These are phyloP conservation scores for Rhodosorus marinus DNA, from an alignment of 23 red algal species.

Conservation along the genomic window DNA sequence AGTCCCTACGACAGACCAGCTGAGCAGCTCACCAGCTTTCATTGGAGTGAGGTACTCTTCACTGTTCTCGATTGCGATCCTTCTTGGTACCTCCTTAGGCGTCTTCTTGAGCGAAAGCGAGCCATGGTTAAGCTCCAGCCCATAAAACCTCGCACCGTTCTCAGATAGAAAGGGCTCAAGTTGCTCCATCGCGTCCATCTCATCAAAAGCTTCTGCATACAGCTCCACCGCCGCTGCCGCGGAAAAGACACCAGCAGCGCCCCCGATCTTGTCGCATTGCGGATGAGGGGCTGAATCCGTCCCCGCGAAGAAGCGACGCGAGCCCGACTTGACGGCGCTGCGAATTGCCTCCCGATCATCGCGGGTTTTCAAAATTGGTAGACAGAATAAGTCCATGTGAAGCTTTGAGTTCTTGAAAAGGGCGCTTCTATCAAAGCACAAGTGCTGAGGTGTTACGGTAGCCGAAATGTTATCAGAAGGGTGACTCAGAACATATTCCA, in stretches of 20 bases:
- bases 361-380: slow-evolving; percentile 81
- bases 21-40: no score
- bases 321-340: slow-evolving; percentile 31
- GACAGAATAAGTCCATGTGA: slow-evolving; percentile 56
- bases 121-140: slow-evolving; percentile 33
- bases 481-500: slow-evolving; percentile 17
- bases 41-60: no score
- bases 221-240: slow-evolving; percentile 32
- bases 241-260: slow-evolving; percentile 58
- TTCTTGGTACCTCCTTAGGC: background rate
- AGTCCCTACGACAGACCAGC: no score
- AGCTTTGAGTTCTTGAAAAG: slow-evolving; percentile 58
- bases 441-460: slow-evolving; percentile 71
- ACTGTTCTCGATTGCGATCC: no score
- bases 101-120: slow-evolving; percentile 6
- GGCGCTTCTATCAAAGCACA: slow-evolving; percentile 35
- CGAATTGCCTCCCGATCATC: slow-evolving; percentile 40
- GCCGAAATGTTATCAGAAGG: slow-evolving; percentile 31
- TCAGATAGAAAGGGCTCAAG: slow-evolving; percentile 55
- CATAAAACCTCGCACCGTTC: slow-evolving; percentile 76
- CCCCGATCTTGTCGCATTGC: slow-evolving; percentile 19
- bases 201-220: slow-evolving; percentile 81
- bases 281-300: slow-evolving; percentile 81
- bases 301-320: slow-evolving; percentile 51
- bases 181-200: slow-evolving; percentile 26